Base-by-base conservation (phyloP, 306 rosid species). In the Arachis stenosperma region DNA sequence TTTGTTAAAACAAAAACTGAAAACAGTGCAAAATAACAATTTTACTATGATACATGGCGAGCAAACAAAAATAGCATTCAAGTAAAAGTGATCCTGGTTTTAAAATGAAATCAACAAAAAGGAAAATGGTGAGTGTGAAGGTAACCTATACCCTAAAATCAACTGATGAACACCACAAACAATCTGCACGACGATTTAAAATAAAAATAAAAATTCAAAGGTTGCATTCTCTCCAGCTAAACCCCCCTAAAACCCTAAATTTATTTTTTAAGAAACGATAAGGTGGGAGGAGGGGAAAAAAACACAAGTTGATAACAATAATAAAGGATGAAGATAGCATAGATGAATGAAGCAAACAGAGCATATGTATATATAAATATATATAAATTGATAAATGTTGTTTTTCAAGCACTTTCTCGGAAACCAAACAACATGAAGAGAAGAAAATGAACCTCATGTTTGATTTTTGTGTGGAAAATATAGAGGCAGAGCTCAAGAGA, bases 381-480 rank as follows among this genome's bases (percentile, higher is more conserved):
- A 11, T 2, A 11, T 27, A 48, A 15, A 53, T 27, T 53, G 50
- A 56, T 17, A 7, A 60, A 14, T 39, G 0, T 50, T 58, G 62
- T 6, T 39, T 13, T 15, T 15, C 4, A 3, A 1, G 10, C 15
- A 43, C 13, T 14, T 42, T 61, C 8, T 56, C 39, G 56, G 14
- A 40, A 69, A 47, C 17, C 15, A 30, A 70, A 54, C 36, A 15
- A 17, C 2, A 39, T 0, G 54, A 7, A 29, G 1, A 56, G 41
- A 29, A 59, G 59, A 11, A n/a, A 43, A 67, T 27, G 53, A 10
- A 79, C 83, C 83, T 79, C 83, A 79, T 79, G 43, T 37, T 55
- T 9, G 54, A 46, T 70, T 7, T 46, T 44, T 55, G n/a, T 54
- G 8, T 9, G 52, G 17, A 48, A 39, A 78, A 43, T 33, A 61